Percentiles rank a stretch among this genome's conserved stretches.
These are phyloP conservation scores for Aspergillus felis DNA, from an alignment of 2,329 filamentous ascomycete genomes.

Conservation along the genomic window DNA sequence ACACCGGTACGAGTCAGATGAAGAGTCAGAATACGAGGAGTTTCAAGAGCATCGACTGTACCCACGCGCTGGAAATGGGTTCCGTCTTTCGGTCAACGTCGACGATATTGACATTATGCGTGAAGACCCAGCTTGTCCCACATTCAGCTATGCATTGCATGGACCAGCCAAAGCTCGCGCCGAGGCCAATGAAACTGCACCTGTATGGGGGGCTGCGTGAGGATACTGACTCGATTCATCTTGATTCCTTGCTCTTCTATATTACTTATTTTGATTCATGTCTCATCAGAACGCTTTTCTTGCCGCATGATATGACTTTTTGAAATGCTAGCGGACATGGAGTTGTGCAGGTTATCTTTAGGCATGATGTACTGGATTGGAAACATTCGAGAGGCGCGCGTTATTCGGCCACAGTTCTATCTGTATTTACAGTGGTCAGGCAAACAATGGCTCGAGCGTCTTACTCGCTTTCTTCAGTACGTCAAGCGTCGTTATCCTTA, in stretches of 20 bases:
- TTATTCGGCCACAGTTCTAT: neutral
- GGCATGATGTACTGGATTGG: neutral
- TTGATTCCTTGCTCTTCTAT: neutral
- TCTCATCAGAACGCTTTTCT: neutral
- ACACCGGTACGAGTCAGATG: constrained; percentile 30
- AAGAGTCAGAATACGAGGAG: constrained; percentile 39
- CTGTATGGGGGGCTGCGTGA: constrained; percentile 14
- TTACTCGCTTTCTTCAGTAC: neutral
- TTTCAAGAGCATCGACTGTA: constrained; percentile 59
- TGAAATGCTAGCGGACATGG: neutral
- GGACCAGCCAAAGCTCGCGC: constrained; percentile 17
- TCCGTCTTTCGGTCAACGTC: constrained; percentile 54
- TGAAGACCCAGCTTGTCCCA: constrained; percentile 54
- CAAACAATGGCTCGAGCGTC: neutral
- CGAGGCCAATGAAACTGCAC: constrained; percentile 10
- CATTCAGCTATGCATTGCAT: constrained; percentile 51
- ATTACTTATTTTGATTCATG: neutral
- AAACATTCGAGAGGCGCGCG: neutral
- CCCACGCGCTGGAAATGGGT: constrained; percentile 59
- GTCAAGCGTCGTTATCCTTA: neutral
- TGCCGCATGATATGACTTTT: neutral
- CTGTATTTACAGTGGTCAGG: neutral
- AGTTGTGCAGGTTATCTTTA: neutral
- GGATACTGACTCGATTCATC: neutral
- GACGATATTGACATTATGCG: constrained; percentile 60